Evolutionary conservation across 2,329 filamentous ascomycete species (phyloP).

Genomic region (Tolypocladium capitatum): DNA sequence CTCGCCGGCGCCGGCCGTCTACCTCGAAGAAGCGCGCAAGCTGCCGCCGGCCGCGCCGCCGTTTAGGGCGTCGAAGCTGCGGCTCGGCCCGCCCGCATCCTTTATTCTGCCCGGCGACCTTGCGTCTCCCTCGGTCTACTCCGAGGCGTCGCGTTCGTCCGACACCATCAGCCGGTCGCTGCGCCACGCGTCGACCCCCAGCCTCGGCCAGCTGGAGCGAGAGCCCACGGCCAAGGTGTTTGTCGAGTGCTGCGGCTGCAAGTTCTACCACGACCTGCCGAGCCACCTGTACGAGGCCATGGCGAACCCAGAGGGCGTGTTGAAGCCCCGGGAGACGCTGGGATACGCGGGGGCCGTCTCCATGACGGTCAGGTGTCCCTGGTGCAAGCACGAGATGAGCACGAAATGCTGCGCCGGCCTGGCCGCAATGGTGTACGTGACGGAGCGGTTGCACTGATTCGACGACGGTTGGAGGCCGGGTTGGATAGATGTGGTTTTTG

Average conservation of each 20-base stretch:
- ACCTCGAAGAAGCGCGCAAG: slow-evolving; percentile 10
- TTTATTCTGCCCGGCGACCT: slow-evolving; percentile 3
- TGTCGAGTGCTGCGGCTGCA: slow-evolving; percentile 51
- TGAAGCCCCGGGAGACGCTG: slow-evolving; percentile 32
- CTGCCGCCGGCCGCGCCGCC: slow-evolving; percentile 5
- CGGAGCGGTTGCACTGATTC: slow-evolving; percentile 44
- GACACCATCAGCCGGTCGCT: slow-evolving; percentile 1
- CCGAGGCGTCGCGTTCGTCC: background rate
- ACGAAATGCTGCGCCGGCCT: slow-evolving; percentile 56
- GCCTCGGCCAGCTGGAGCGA: slow-evolving; percentile 6
- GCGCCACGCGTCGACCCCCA: slow-evolving; percentile 3
- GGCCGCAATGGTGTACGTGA: slow-evolving; percentile 51
- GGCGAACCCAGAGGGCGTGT: slow-evolving; percentile 42
- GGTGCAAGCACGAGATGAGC: slow-evolving; percentile 60
- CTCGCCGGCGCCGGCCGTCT: slow-evolving; percentile 6
- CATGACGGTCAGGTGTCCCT: slow-evolving; percentile 54
- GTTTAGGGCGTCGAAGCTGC: slow-evolving; percentile 4
- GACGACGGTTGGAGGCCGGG: background rate
- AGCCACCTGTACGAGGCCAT: slow-evolving; percentile 51
- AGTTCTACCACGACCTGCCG: slow-evolving; percentile 53
- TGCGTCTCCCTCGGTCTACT: background rate
- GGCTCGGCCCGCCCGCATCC: slow-evolving; percentile 9
- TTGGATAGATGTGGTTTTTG: background rate
- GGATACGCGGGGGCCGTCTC: slow-evolving; percentile 44
- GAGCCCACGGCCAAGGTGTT: slow-evolving; percentile 48